phyloP scores from a whole-genome alignment of 495 filamentous ascomycete species.

The Penicillium bialowiezense region DNA sequence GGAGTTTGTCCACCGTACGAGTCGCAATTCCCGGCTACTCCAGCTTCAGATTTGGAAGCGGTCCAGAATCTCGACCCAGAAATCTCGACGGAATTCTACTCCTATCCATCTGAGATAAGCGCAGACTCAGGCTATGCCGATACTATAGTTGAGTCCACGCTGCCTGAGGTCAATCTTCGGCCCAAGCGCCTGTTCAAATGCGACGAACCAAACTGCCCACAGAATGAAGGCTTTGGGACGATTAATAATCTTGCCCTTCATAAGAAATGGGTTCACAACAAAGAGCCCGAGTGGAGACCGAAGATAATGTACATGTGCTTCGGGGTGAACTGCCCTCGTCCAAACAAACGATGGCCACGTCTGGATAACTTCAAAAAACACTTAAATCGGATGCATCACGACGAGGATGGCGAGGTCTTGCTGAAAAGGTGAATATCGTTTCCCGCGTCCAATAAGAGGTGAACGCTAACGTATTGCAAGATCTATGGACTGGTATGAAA shows the following conservation, averaged over 20 bases:
- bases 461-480: constrained; percentile 18
- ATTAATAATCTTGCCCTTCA: constrained; percentile 77
- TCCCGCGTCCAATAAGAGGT: neutral
- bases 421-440: constrained; percentile 47
- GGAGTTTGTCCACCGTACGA: too few relatives aligned
- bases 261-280: constrained; percentile 64
- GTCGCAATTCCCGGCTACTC: too few relatives aligned
- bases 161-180: too few relatives aligned
- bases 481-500: constrained; percentile 43
- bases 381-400: constrained; percentile 71
- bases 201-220: constrained; percentile 53
- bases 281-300: constrained; percentile 48
- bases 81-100: too few relatives aligned
- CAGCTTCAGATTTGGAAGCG: too few relatives aligned
- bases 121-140: too few relatives aligned
- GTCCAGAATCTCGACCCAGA: too few relatives aligned
- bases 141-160: too few relatives aligned
- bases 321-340: constrained; percentile 59
- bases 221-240: constrained; percentile 72
- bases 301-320: constrained; percentile 67
- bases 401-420: constrained; percentile 50
- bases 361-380: constrained; percentile 92
- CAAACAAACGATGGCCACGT: constrained; percentile 79
- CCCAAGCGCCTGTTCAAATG: constrained; percentile 74
- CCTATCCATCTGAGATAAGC: too few relatives aligned